A percentile compares a stretch with the other conserved stretches of the same genome.
These are phyloP conservation scores for Funneliformis mosseae DNA, from an alignment of 192 early-diverging fungal species.

Conservation along the genomic window DNA sequence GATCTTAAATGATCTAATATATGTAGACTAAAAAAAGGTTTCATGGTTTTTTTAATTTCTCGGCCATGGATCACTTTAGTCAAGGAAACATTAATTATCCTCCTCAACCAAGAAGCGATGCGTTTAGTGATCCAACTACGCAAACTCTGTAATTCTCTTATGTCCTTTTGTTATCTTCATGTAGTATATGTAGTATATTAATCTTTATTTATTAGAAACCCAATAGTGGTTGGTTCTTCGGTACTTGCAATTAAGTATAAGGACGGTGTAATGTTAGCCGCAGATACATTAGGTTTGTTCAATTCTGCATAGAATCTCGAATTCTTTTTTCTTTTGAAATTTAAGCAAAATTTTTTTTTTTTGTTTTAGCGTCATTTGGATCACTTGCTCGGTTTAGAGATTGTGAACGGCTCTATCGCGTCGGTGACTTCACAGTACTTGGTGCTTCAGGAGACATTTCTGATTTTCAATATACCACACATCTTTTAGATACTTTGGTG, in stretches of 20 bases:
- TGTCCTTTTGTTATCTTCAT: not conserved
- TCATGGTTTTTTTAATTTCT: too few species aligned
- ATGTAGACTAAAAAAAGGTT: too few species aligned
- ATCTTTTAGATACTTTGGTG: constrained; percentile 78
- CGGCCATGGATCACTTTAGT: too few species aligned
- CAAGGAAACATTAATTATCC: too few species aligned
- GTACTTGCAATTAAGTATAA: constrained; percentile 94
- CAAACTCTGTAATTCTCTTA: not conserved
- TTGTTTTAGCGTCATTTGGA: constrained; percentile 82
- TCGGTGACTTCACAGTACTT: constrained; percentile 84
- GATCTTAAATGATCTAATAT: too few species aligned
- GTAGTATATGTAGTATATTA: not conserved
- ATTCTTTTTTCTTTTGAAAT: not conserved
- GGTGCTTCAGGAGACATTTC: constrained; percentile 92
- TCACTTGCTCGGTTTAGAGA: constrained; percentile 90
- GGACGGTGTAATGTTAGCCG: constrained; percentile 95
- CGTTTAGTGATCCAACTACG: not conserved
- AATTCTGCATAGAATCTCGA: not conserved
- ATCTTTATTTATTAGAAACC: constrained; percentile 51
- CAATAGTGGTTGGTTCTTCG: constrained; percentile 92
- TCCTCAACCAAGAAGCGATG: too few species aligned
- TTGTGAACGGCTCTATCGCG: constrained; percentile 77
- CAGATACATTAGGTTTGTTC: constrained; percentile 80
- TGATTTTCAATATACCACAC: constrained; percentile 91
- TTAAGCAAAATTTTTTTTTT: not conserved